A percentile compares a stretch with the other conserved stretches of the same genome.
Evolutionary conservation across 2,329 filamentous ascomycete species (phyloP).

Genomic region (Verticillium alfalfae): DNA sequence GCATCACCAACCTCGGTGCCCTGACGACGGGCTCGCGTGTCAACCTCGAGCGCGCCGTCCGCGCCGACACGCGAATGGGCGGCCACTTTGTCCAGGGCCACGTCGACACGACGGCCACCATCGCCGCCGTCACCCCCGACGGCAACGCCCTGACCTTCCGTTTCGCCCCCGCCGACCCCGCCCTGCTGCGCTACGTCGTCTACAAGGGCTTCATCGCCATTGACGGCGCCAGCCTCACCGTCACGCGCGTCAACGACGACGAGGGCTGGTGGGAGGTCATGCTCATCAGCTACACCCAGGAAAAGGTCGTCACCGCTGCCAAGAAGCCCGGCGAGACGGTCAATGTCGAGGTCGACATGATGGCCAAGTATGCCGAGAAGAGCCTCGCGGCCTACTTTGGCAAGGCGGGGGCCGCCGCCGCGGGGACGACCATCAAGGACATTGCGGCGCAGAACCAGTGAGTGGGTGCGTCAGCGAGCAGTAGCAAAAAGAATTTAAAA

Average conservation of each 20-base stretch:
- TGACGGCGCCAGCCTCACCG: slow-evolving; percentile 89
- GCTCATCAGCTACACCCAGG: slow-evolving; percentile 95
- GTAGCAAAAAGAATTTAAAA: neutral
- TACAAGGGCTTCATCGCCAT: slow-evolving; percentile 95
- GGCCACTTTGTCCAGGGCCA: slow-evolving; percentile 98
- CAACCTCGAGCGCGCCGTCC: slow-evolving; percentile 92
- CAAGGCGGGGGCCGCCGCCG: neutral
- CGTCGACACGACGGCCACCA: slow-evolving; percentile 81
- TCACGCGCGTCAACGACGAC: slow-evolving; percentile 77
- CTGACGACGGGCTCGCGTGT: slow-evolving; percentile 63
- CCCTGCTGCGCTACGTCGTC: slow-evolving; percentile 79
- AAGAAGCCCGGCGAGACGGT: slow-evolving; percentile 78
- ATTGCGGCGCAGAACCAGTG: neutral
- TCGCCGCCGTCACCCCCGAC: slow-evolving; percentile 68
- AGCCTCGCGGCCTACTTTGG: slow-evolving; percentile 73
- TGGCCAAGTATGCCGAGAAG: slow-evolving; percentile 84
- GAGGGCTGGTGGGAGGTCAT: slow-evolving; percentile 91
- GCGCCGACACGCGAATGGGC: slow-evolving; percentile 89
- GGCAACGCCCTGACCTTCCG: slow-evolving; percentile 88
- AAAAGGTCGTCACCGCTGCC: slow-evolving; percentile 74
- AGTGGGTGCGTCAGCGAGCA: neutral
- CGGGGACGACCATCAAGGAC: neutral
- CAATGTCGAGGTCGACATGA: slow-evolving; percentile 90
- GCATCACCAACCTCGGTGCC: slow-evolving; percentile 86
- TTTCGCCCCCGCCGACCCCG: slow-evolving; percentile 63